Evolutionary conservation across 2,329 filamentous ascomycete genomes (phyloP), one percentile per base, ranked within the genome.

Genomic region (Didymella glomerata): DNA sequence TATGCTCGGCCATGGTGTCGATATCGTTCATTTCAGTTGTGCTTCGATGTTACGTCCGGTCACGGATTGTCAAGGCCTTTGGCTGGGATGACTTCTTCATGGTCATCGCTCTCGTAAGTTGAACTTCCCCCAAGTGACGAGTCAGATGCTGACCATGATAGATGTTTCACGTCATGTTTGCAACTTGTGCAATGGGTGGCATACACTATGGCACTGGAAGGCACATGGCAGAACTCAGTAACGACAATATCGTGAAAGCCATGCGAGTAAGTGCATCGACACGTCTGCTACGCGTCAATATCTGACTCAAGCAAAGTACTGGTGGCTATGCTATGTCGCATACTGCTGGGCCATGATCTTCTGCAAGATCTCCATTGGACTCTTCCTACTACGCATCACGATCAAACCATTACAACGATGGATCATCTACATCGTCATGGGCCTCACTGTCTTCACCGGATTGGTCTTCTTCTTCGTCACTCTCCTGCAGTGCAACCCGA

Each of bases 401-500:
- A 64, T 76, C 49, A 66, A 60, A 9, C 30, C 50, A 3, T 28
- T 73, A 2, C 74, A 77, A 40, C 66, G 66, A 9, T 72, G 66
- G 58, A 75, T 80, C 56, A 76, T 82, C 57, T 75, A 73, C 51
- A 47, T 66, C 20, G 71, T 76, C 34, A 79, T 79, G 65, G 48
- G 56, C 6, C 54, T 76, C 4, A 73, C 75, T 2, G 70, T 73
- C 3, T 4, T 75, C 11, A 81, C 79, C 64, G 74, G 75, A 45
- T 56, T 76, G 46, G 65, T 76, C 48, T 79, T 78, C 68, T 81
- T 82, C 69, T 79, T 84, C 66, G 68, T 83, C 57, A 78, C 82
- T 6, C 62, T 83, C 0, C 78, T 85, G 16, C 83, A 85, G 65
- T 86, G 84, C 70, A 71, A 63, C 0, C 84, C 84, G 0, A 68